These are phyloP conservation scores for Aspergillus calidoustus DNA, from an alignment of 2,329 filamentous ascomycete species.

Conservation along the genomic window DNA sequence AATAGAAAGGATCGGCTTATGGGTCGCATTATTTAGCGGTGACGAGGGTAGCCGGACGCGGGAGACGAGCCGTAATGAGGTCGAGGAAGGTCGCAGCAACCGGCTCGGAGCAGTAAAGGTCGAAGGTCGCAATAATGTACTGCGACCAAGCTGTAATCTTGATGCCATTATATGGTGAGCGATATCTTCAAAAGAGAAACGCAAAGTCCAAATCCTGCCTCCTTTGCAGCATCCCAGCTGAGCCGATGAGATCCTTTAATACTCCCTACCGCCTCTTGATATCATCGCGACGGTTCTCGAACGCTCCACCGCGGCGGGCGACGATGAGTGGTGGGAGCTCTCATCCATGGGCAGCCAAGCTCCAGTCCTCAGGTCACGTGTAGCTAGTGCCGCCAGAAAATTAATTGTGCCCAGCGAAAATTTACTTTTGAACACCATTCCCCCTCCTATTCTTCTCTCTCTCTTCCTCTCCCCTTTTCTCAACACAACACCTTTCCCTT, in stretches of 20 bases:
- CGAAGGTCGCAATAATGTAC: conserved; percentile 34
- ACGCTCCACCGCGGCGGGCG: conserved; percentile 36
- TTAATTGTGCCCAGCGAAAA: conserved; percentile 32
- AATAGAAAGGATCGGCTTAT: conserved; percentile 24
- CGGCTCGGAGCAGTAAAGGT: conserved; percentile 27
- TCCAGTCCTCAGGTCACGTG: conserved; percentile 39
- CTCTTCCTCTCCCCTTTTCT: conserved; percentile 29
- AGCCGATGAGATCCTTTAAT: conserved; percentile 19
- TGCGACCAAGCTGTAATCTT: conserved; percentile 38
- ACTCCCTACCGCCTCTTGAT: conserved; percentile 7
- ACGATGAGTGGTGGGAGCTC: conserved; percentile 40
- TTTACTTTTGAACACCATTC: conserved; percentile 38
- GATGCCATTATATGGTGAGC: conserved; percentile 35
- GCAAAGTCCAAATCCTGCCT: not conserved
- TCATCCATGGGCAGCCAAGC: conserved; percentile 30
- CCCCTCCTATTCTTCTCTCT: conserved; percentile 34
- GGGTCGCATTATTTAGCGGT: conserved; percentile 11
- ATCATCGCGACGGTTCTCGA: conserved; percentile 34
- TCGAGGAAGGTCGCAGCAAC: conserved; percentile 25
- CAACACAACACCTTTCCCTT: conserved; percentile 21
- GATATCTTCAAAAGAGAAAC: not conserved
- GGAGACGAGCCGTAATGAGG: conserved; percentile 24
- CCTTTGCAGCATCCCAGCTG: not conserved
- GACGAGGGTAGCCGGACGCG: conserved; percentile 25
- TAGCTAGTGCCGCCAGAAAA: conserved; percentile 27